Base-by-base conservation (phyloP, 169 alveolate genomes). In the Cryptosporidium tyzzeri region DNA sequence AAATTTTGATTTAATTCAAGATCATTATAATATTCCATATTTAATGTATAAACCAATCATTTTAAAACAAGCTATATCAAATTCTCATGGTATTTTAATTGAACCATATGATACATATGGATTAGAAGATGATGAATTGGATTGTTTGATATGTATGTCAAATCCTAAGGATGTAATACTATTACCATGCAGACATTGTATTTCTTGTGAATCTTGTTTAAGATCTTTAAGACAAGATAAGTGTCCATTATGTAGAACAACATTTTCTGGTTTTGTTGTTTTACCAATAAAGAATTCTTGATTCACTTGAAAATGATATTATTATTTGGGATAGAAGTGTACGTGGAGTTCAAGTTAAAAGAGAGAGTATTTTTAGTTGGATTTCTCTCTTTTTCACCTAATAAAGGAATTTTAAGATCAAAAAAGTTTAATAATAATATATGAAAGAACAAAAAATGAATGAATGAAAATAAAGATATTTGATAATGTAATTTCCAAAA, bases 161-260 rank as follows among this genome's bases (percentile, higher is more conserved):
- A 87, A 87, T 61, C 93, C 89, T 44, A 87, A 69, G 9, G 93
- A 87, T 55, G 71, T 68, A 33, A 89, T 87, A 26, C 53, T 87
- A 50, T 37, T 87, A 35, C 93, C 93, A 12, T 87, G 93, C 44
- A 50, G 61, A 33, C 91, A 59, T 45, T 70, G 84, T 61, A 48
- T 69, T 37, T 37, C 73, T 39, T 92, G 94, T 74, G 74, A 73
- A 48, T 85, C 80, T 35, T 92, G 94, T 70, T 80, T 92, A 62
- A 92, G 92, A 31, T 71, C 94, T 39, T 70, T 92, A 29, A 92
- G 89, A 61, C 94, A 92, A 58, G 94, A 92, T 71, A 86, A 85
- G 23, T 92, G 94, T 58, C 94, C 94, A n/a, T 58, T 92, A 18
- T 92, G 94, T 59, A 87, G 94, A 33, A 70, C 92, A 44, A 75